These are phyloP conservation scores for Fusarium graminum DNA, from an alignment of 2,329 filamentous ascomycete species.

Conservation along the genomic window DNA sequence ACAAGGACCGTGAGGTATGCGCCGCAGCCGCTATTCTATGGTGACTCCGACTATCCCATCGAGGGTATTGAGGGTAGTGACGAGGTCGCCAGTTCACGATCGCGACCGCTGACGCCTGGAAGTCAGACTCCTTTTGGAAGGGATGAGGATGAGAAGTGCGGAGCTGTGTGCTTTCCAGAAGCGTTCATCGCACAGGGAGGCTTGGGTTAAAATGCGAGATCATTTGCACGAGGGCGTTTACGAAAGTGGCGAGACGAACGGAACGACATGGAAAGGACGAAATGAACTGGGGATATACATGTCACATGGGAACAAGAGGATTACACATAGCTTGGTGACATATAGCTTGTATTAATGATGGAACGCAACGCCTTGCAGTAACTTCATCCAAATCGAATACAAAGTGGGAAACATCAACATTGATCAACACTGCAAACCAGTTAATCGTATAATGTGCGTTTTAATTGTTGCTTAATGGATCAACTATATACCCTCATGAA, in stretches of 20 bases:
- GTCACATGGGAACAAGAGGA: background rate
- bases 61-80: conserved; percentile 8
- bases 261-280: no score
- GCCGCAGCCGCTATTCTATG: background rate
- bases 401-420: background rate
- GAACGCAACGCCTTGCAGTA: conserved; percentile 7
- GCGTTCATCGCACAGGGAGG: background rate
- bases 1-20: background rate
- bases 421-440: background rate
- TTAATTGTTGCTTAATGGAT: conserved; percentile 27
- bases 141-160: background rate
- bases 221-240: background rate
- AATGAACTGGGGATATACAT: background rate
- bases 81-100: background rate
- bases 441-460: conserved; percentile 18
- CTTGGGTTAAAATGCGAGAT: background rate
- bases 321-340: conserved; percentile 5
- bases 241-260: background rate
- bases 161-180: background rate
- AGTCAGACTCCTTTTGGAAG: conserved; percentile 10
- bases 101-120: conserved; percentile 13
- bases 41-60: background rate
- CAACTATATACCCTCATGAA: conserved; percentile 37
- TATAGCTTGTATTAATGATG: conserved; percentile 16
- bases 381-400: background rate